A percentile compares a stretch with the other conserved stretches of the same genome.
phyloP scores from a whole-genome alignment of 352 stramenopile species.

The Vaucheria bursata region DNA sequence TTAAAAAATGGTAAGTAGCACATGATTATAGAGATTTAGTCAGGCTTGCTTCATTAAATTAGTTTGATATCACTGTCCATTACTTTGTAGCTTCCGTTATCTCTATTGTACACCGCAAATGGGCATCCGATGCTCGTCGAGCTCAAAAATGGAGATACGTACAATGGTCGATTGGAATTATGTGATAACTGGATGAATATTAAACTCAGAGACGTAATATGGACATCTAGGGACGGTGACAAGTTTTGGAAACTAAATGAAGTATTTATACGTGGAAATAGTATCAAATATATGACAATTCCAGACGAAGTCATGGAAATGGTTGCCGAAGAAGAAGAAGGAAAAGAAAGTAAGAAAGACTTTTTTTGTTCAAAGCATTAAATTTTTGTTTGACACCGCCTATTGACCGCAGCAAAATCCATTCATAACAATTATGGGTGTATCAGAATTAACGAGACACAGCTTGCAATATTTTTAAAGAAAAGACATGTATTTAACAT shows the following conservation, averaged over 20 bases:
- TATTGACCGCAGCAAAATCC: neutral
- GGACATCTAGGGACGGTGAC: conserved; percentile 90
- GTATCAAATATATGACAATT: conserved; percentile 97
- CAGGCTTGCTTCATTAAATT: too few relatives aligned
- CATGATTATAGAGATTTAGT: too few relatives aligned
- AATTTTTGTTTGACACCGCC: neutral
- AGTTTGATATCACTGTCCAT: too few relatives aligned
- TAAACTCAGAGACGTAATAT: conserved; percentile 96
- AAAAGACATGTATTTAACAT: neutral
- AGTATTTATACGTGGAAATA: conserved; percentile 95
- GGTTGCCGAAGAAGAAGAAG: conserved; percentile 78
- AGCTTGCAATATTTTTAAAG: neutral
- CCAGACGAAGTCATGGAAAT: conserved; percentile 90
- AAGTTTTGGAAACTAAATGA: conserved; percentile 95
- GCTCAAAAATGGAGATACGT: conserved; percentile 97
- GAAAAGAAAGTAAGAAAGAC: conserved; percentile 48
- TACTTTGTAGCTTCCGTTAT: conserved; percentile 73
- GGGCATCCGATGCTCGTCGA: conserved; percentile 93
- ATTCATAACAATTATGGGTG: neutral
- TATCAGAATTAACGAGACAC: neutral
- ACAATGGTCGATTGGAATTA: conserved; percentile 91
- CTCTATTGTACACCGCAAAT: conserved; percentile 85
- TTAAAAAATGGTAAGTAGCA: too few relatives aligned
- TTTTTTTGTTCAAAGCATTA: conserved; percentile 5
- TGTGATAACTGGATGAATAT: conserved; percentile 99